Base-by-base conservation (phyloP, 1,284 basidiomycete species). In the Schizopora paradoxa region DNA sequence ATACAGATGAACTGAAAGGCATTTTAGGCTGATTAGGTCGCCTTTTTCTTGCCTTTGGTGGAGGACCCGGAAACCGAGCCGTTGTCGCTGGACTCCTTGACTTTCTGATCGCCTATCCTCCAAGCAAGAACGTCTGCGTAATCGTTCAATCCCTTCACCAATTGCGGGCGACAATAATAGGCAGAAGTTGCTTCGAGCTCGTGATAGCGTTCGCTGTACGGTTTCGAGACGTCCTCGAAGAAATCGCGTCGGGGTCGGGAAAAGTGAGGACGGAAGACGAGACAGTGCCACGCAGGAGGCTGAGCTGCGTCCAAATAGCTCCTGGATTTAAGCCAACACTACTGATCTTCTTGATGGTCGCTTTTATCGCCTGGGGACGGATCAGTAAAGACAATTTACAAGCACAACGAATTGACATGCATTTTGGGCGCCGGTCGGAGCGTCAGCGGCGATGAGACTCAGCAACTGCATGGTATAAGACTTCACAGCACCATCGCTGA, bases 401-500 rank as follows among this genome's bases (percentile, higher is more conserved):
- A 37, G 16, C 18, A 6, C 26, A 56, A n/a, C n/a, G 26, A 45
- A 67, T 64, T 56, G 61, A 57, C 23, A 40, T 31, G 66, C 63
- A 45, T 68, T 63, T 5, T 62, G 65, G 18, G 65, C 49, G 6
- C 53, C 38, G 5, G 51, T 64, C 23, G 66, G 65, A 31, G 72
- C 69, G 46, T 70, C 68, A 8, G 63, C 67, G 18, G 64, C 62
- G 26, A 86, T 57, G 41, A 83, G 56, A 6, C 70, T 69, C 36
- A 89, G 62, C 10, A 88, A 64, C 4, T 77, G 76, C 6, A 79
- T 48, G 18, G 85, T 56, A 26, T 86, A 64, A 2, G 78, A 69
- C 54, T 76, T 82, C n/a, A 75, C 61, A 52, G 79, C 82, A 1
- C 64, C 59, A 51, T 83, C 80, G 58, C 74, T 76, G 34, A 85